Base-by-base conservation (phyloP, 2,329 filamentous ascomycete genomes). In the Fusarium pseudograminearum region DNA sequence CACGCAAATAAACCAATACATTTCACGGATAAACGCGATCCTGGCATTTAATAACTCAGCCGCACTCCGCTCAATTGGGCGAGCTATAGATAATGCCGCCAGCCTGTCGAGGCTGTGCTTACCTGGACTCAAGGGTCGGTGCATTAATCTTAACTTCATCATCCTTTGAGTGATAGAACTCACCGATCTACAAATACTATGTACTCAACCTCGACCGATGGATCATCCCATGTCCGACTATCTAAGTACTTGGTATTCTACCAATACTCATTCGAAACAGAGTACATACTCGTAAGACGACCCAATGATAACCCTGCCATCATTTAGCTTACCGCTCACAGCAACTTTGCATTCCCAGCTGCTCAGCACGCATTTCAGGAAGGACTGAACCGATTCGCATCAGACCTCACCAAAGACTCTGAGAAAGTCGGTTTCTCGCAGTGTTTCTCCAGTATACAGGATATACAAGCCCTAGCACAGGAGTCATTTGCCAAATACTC, bases 161-260 rank as follows among this genome's bases (percentile, higher is more conserved):
- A n/a, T 30, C 26, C 8, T 45, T n/a, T 10, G 2, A 15, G 16
- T 14, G 11, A n/a, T 22, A 5, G 7, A 18, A 26, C 8, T 11
- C 2, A 7, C 2, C 9, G 0, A 31, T 6, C 2, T 1, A 16
- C 18, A 8, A 3, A 26, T 26, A 9, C n/a, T n/a, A n/a, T n/a
- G n/a, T n/a, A n/a, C 24, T 26, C 24, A 26, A 26, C 24, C 26
- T 8, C 4, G 8, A 16, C 4, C 36, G 12, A 53, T 53, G 50
- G 28, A 53, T 15, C n/a, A 33, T 14, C 6, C 50, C 2, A 42
- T 15, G 7, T 33, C 50, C 11, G 20, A 42, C 15, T 53, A 20
- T 24, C 28, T 42, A 7, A n/a, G 36, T 24, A 53, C 50, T 14
- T 53, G 50, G 50, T 53, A 53, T 16, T 42, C 50, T 18, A 7